phyloP scores from a whole-genome alignment of 768 basidiomycete genomes.

The Boletus bicolor region DNA sequence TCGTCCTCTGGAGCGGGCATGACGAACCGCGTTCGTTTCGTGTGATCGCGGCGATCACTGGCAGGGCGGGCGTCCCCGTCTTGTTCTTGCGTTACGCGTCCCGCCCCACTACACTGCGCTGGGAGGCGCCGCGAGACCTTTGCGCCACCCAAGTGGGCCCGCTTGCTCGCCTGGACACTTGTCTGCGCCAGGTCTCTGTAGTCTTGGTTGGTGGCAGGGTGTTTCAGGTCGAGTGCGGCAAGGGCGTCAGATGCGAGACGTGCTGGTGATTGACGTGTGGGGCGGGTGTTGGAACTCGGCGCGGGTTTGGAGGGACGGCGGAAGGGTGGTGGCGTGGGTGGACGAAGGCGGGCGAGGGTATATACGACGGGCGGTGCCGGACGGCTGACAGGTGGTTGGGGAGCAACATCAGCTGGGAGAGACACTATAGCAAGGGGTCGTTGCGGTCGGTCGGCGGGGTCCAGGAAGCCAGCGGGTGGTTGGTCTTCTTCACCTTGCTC shows the following conservation, averaged over 20 bases:
- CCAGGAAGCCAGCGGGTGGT: no score
- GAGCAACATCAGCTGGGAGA: background rate
- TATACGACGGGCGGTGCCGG: background rate
- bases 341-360: background rate
- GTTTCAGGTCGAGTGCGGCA: background rate
- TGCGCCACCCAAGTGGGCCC: background rate
- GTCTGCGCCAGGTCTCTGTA: background rate
- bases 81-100: background rate
- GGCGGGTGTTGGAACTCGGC: background rate
- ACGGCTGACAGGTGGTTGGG: no score
- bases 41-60: background rate
- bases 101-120: background rate
- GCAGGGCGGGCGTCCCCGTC: background rate
- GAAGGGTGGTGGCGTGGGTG: slow-evolving; percentile 5
- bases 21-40: slow-evolving; percentile 16
- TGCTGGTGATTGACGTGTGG: no score
- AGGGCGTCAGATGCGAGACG: background rate
- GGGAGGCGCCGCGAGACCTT: background rate
- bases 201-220: background rate
- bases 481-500: background rate
- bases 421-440: background rate
- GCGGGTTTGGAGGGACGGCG: background rate
- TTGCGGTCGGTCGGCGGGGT: background rate
- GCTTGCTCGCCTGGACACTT: background rate
- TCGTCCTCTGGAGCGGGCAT: slow-evolving; percentile 3